Evolutionary conservation across 2,329 filamentous ascomycete genomes (phyloP), one percentile per base, ranked within the genome.

Genomic region (Cryphonectria japonica): DNA sequence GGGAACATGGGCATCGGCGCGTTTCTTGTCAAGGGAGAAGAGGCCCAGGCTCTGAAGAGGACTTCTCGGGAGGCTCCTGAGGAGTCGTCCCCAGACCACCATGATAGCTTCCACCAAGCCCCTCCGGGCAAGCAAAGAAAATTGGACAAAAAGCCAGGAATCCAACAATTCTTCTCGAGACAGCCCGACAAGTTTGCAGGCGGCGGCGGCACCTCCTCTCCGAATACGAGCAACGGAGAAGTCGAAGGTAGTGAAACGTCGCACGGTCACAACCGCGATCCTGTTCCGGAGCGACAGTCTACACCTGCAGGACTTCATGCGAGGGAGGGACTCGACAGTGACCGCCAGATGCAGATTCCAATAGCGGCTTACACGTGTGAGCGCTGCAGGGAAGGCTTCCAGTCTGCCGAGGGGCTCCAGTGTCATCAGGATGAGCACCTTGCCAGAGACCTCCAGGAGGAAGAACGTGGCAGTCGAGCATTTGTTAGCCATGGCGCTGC

Each of bases 361-460:
- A 79, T 80, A 73, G 79, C 77, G 52, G 77, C 81, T 60, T 81
- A 84, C 76, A 76, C 80, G 57, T 97, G 94, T 79, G 78, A 83
- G 66, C 88, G 89, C 73, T 97, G 94, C 80, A 85, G 87, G 71
- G 85, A 87, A 76, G 78, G 79, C n/a, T 83, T 96, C 46, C 83
- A 85, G 16, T 83, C 85, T 54, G 78, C 83, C 37, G 88, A 91
- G 69, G 86, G 87, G 75, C 78, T 89, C 63, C 87, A 90, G 74
- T 95, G 93, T 81, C 96, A 99, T 79, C 85, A 91, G 68, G 96
- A 99, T 80, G 98, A 95, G 91, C 96, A 99, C 82, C 92, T 97
- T 81, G 96, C 96, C 62, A 93, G 93, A 81, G 92, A 95, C 76
- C 85, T 99, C 41, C 91, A 95, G 74, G 87, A 85, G 70, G 85